phyloP scores from a whole-genome alignment of 2,329 filamentous ascomycete genomes.

The Fusarium algeriense region DNA sequence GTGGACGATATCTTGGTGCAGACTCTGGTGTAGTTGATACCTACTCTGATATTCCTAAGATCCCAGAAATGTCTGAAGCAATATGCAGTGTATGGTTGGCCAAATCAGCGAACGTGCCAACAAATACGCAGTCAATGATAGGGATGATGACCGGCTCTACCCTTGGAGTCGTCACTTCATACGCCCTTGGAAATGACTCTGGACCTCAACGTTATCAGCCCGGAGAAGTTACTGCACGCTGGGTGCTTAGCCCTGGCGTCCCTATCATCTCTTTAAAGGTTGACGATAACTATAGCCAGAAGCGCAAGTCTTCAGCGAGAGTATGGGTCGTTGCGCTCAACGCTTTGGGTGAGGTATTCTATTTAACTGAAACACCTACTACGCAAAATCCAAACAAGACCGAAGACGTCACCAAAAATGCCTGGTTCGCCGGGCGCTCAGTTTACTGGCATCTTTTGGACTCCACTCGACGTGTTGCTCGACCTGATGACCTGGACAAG shows the following conservation, averaged over 20 bases:
- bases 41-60: conserved; percentile 79
- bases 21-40: conserved; percentile 71
- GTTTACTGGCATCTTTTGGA: conserved; percentile 87
- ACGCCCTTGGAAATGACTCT: conserved; percentile 74
- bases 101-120: conserved; percentile 79
- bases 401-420: conserved; percentile 72
- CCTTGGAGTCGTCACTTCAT: conserved; percentile 83
- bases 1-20: conserved; percentile 78
- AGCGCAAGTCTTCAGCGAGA: conserved; percentile 75
- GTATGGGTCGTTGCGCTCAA: conserved; percentile 96
- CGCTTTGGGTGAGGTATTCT: conserved; percentile 91
- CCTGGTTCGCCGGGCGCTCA: conserved; percentile 84
- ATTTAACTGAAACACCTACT: conserved; percentile 78
- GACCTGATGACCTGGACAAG: conserved; percentile 78
- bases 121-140: conserved; percentile 79
- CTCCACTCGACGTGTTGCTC: conserved; percentile 77
- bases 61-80: conserved; percentile 77
- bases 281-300: conserved; percentile 83
- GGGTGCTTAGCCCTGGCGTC: conserved; percentile 92
- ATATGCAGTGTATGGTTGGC: conserved; percentile 90
- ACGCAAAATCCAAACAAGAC: conserved; percentile 61
- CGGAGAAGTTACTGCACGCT: conserved; percentile 87
- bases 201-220: conserved; percentile 73
- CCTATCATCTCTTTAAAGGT: conserved; percentile 87
- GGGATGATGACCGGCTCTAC: conserved; percentile 89